Percentiles rank a stretch among this genome's conserved stretches.
Evolutionary conservation across 495 filamentous ascomycete species (phyloP).

Genomic region (Daldinia caldariorum): DNA sequence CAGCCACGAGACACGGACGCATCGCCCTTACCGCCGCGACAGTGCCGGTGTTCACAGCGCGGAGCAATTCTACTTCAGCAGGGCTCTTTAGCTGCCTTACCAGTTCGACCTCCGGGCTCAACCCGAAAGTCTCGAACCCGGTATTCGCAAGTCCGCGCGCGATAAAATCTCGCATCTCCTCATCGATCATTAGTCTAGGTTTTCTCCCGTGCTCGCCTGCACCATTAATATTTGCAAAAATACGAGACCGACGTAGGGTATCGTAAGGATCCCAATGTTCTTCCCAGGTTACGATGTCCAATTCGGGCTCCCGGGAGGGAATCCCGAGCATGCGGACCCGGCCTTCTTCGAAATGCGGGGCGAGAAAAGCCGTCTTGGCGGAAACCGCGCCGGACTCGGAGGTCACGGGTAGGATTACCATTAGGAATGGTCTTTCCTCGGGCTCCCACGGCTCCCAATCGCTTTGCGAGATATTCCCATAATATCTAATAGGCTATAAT

Average conservation of each 20-base stretch:
- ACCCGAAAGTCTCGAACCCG: constrained; percentile 60
- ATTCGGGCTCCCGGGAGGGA: constrained; percentile 52
- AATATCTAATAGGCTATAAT: constrained; percentile 50
- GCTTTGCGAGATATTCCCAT: constrained; percentile 62
- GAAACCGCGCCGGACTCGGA: constrained; percentile 50
- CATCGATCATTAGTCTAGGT: constrained; percentile 64
- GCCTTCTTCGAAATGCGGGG: constrained; percentile 64
- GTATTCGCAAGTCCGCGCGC: constrained; percentile 56
- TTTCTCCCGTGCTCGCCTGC: constrained; percentile 1
- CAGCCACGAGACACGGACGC: constrained; percentile 61
- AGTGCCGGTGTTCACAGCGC: constrained; percentile 67
- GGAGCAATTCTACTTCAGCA: constrained; percentile 60
- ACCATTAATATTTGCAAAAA: constrained; percentile 30
- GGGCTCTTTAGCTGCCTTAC: constrained; percentile 62
- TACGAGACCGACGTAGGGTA: constrained; percentile 53
- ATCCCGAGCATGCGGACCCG: constrained; percentile 62
- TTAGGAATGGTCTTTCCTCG: constrained; percentile 66
- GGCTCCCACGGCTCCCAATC: constrained; percentile 71
- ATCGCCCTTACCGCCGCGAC: constrained; percentile 64
- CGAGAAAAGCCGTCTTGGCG: constrained; percentile 61
- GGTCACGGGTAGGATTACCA: constrained; percentile 58
- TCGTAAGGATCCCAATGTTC: constrained; percentile 67
- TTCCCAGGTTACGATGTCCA: constrained; percentile 63
- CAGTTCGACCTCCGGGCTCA: constrained; percentile 58
- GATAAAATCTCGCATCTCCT: constrained; percentile 68